These are phyloP conservation scores for Euptelea pleiosperma DNA, from an alignment of 164 flowering plant genomes.

Conservation along the genomic window DNA sequence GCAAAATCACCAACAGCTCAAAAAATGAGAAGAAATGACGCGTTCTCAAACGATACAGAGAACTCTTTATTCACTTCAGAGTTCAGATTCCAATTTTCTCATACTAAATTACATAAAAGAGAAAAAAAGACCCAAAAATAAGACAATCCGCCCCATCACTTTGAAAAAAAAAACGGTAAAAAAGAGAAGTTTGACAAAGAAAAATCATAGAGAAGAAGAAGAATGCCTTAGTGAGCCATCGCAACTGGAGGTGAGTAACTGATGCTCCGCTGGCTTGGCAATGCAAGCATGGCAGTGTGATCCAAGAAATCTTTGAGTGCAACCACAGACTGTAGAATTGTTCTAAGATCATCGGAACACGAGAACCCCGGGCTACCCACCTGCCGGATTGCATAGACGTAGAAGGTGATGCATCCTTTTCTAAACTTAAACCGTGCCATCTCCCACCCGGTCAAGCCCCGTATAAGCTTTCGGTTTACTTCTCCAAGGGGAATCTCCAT, in stretches of 20 bases:
- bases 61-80: too few relatives aligned
- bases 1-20: too few relatives aligned
- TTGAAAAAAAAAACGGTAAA: not conserved
- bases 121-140: too few relatives aligned
- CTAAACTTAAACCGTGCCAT: slow-evolving; percentile 91
- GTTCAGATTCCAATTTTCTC: too few relatives aligned
- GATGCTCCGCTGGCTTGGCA: slow-evolving; percentile 72
- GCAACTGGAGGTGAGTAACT: slow-evolving; percentile 39
- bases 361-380: slow-evolving; percentile 53
- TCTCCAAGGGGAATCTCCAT: slow-evolving; percentile 82
- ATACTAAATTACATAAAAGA: too few relatives aligned
- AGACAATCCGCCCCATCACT: too few relatives aligned
- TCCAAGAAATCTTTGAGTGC: slow-evolving; percentile 86
- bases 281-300: slow-evolving; percentile 93
- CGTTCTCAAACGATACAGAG: too few relatives aligned
- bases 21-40: too few relatives aligned
- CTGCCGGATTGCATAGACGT: slow-evolving; percentile 66
- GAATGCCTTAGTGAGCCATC: slow-evolving; percentile 42
- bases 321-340: slow-evolving; percentile 63
- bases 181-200: not conserved
- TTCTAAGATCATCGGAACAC: slow-evolving; percentile 63
- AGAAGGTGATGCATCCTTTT: slow-evolving; percentile 90
- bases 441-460: slow-evolving; percentile 61
- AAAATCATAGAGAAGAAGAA: not conserved
- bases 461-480: slow-evolving; percentile 67